These are phyloP conservation scores for Scedosporium minutisporum DNA, from an alignment of 2,329 filamentous ascomycete genomes.

Conservation along the genomic window DNA sequence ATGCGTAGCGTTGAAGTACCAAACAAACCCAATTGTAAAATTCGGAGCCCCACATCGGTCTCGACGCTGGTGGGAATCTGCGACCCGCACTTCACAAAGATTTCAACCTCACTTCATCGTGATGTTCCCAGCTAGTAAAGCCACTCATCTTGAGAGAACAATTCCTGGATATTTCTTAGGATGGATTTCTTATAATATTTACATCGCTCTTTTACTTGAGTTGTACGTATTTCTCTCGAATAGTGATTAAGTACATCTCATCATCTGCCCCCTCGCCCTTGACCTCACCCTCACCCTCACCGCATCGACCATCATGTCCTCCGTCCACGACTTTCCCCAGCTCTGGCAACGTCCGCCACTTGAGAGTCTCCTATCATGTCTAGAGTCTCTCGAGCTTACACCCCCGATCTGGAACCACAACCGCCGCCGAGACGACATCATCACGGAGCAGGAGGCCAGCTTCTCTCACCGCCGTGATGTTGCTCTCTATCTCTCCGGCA, in stretches of 20 bases:
- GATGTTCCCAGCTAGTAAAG: too few relatives aligned
- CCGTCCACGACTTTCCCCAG: conserved; percentile 50
- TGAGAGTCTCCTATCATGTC: conserved; percentile 50
- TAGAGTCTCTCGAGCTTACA: conserved; percentile 56
- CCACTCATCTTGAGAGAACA: too few relatives aligned
- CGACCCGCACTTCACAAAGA: too few relatives aligned
- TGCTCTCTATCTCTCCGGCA: conserved; percentile 56
- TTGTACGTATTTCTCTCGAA: background rate
- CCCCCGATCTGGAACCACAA: conserved; percentile 56
- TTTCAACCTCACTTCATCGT: too few relatives aligned
- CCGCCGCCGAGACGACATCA: conserved; percentile 29
- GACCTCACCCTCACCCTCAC: background rate
- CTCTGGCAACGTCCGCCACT: conserved; percentile 67
- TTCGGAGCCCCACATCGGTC: too few relatives aligned
- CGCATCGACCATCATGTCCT: background rate
- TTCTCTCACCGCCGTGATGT: conserved; percentile 30
- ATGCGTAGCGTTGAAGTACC: too few relatives aligned
- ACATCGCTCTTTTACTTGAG: too few relatives aligned
- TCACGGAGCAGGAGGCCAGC: conserved; percentile 25
- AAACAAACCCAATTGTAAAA: too few relatives aligned
- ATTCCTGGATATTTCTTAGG: too few relatives aligned
- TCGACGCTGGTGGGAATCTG: too few relatives aligned
- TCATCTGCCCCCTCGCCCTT: background rate
- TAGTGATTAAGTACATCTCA: background rate
- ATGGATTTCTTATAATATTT: too few relatives aligned